A percentile compares a stretch with the other conserved stretches of the same genome.
These are phyloP conservation scores for Hypoxylon cercidicola DNA, from an alignment of 495 filamentous ascomycete species.

Conservation along the genomic window DNA sequence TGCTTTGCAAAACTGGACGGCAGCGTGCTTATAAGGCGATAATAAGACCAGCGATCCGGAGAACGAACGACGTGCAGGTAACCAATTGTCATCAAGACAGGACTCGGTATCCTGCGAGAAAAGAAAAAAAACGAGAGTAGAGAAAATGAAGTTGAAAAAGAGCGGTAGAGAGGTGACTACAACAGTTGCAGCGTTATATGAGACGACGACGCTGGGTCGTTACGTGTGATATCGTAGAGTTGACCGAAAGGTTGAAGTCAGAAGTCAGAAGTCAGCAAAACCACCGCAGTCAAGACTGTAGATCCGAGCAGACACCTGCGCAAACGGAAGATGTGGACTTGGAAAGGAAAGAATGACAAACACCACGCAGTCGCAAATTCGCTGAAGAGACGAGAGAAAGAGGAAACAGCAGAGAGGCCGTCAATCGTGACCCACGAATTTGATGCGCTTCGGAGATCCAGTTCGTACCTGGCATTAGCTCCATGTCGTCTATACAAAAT, in stretches of 20 bases:
- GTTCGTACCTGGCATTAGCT: slow-evolving; percentile 42
- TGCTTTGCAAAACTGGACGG: neutral
- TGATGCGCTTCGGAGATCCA: slow-evolving; percentile 17
- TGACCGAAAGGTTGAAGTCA: slow-evolving; percentile 26
- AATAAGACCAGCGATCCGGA: slow-evolving; percentile 17
- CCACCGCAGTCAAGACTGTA: slow-evolving; percentile 14
- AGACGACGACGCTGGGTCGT: slow-evolving; percentile 40
- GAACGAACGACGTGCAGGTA: slow-evolving; percentile 36
- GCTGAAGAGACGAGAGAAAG: slow-evolving; percentile 4
- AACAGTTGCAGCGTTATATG: slow-evolving; percentile 21
- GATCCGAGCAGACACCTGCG: slow-evolving; percentile 23
- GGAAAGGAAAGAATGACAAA: slow-evolving; percentile 17
- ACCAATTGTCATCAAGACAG: slow-evolving; percentile 42
- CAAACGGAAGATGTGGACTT: slow-evolving; percentile 17
- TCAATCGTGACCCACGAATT: slow-evolving; percentile 25
- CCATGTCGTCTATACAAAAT: slow-evolving; percentile 30
- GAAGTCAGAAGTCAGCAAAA: slow-evolving; percentile 22
- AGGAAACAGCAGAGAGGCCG: slow-evolving; percentile 20
- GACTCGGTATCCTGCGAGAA: slow-evolving; percentile 28
- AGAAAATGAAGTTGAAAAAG: slow-evolving; percentile 34
- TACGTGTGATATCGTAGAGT: slow-evolving; percentile 29
- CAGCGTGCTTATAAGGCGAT: slow-evolving; percentile 22
- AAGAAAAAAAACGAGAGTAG: slow-evolving; percentile 35
- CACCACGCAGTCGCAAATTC: neutral
- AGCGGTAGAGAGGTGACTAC: slow-evolving; percentile 30